Percentiles rank a stretch among this genome's conserved stretches.
Evolutionary conservation across 805 yeast species (phyloP).

Genomic region (Zygosaccharomyces bailii): DNA sequence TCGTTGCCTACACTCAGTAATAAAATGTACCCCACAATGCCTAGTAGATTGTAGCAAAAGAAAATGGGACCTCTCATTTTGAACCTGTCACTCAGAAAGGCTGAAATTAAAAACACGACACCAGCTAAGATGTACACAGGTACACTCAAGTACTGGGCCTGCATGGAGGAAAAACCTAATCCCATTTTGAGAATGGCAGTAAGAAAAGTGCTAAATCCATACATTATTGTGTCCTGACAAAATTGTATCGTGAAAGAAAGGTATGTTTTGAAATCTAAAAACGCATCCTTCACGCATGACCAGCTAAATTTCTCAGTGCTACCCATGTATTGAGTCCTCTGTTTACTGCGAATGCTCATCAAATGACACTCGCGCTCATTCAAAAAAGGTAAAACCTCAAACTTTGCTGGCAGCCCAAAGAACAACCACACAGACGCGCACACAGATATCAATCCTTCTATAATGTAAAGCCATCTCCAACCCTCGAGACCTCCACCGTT

Average conservation of each 20-base stretch:
- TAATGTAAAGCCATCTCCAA: slow-evolving; percentile 64
- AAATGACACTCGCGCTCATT: slow-evolving; percentile 32
- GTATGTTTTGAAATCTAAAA: slow-evolving; percentile 39
- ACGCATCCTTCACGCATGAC: slow-evolving; percentile 35
- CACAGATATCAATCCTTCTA: slow-evolving; percentile 44
- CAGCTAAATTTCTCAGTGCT: slow-evolving; percentile 24
- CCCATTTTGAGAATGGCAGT: slow-evolving; percentile 39
- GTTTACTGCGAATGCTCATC: slow-evolving; percentile 29
- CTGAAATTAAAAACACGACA: slow-evolving; percentile 25
- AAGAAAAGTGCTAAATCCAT: slow-evolving; percentile 43
- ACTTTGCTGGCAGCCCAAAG: slow-evolving; percentile 37
- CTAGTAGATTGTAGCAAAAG: slow-evolving; percentile 26
- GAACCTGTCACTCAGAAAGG: slow-evolving; percentile 32
- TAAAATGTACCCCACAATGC: slow-evolving; percentile 36
- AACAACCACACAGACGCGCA: slow-evolving; percentile 28
- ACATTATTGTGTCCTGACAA: slow-evolving; percentile 42
- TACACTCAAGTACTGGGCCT: slow-evolving; percentile 41
- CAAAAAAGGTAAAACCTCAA: slow-evolving; percentile 33
- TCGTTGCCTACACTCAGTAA: slow-evolving; percentile 31
- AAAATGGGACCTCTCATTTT: slow-evolving; percentile 36
- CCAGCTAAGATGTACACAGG: slow-evolving; percentile 41
- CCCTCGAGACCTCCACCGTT: slow-evolving; percentile 51
- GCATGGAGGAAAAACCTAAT: slow-evolving; percentile 23
- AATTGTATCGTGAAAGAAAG: slow-evolving; percentile 42
- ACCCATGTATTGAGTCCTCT: slow-evolving; percentile 32